Evolutionary conservation across 1,284 basidiomycete species (phyloP), one percentile per base, ranked within the genome.

Genomic region (Bondarzewia mesenterica): DNA sequence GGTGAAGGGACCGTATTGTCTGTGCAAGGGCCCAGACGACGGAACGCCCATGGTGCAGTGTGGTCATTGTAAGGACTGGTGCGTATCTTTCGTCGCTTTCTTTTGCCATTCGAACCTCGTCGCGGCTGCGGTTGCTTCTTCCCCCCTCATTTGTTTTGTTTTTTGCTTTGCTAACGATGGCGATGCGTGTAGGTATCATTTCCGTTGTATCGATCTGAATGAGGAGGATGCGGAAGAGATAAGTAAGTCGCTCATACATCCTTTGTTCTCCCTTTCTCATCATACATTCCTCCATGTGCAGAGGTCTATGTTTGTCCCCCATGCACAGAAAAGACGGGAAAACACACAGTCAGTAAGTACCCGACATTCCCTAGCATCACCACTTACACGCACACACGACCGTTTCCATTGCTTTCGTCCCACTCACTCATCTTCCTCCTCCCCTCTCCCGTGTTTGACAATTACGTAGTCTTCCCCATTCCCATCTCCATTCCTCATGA

Each of bases 1-100:
- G 41, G 10, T 55, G 2, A 43, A 43, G 48, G 65, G 71, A 44
- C 57, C 65, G 35, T 75, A 75, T 56, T 87, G 85, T 65, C 63
- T 71, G 3, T 88, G 85, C 62, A 70, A 69, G 29, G 71, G 72
- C 50, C 70, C 75, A 25, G 83, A 90, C 60, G 84, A 89, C 67
- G 85, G 85, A 47, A 75, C 82, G 12, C 87, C 89, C 15, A 91
- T 92, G 89, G 81, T 92, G 42, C 70, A 70, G 44, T 92, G 89
- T 60, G 73, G 76, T 20, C 70, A 72, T 46, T 92, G 89, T 63
- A 71, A 72, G 38, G 80, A 84, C 50, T 91, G 89, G 89, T 90
- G 59, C 57, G 80, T 45, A 14, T 22, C 7, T 22, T 46, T 14
- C 32, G 36, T 22, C 42, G 39, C 49, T 44, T 41, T 16, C 37